These are phyloP conservation scores for Maudiozyma serrabonitensis DNA, from an alignment of 805 yeast species.

Conservation along the genomic window DNA sequence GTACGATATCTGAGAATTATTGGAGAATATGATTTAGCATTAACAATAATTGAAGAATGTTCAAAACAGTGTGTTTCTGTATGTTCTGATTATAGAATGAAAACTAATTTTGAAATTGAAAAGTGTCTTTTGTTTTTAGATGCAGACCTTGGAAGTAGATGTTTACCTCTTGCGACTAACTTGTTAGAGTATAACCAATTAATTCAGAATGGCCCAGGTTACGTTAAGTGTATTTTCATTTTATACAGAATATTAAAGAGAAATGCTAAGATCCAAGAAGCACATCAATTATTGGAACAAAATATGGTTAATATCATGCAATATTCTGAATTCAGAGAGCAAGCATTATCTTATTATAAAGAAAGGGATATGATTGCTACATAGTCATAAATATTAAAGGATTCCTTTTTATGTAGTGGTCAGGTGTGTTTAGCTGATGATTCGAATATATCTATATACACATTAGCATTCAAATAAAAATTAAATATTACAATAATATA, in stretches of 20 bases:
- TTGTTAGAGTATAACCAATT: conserved; percentile 39
- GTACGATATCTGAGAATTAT: conserved; percentile 32
- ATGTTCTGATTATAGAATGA: conserved; percentile 26
- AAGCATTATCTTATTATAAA: neutral
- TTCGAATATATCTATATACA: neutral
- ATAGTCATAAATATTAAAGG: too few species aligned
- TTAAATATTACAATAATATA: too few species aligned
- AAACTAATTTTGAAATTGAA: conserved; percentile 18
- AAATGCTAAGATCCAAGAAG: conserved; percentile 35
- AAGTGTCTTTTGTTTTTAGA: conserved; percentile 26
- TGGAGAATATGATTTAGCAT: conserved; percentile 22
- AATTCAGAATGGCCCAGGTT: conserved; percentile 36
- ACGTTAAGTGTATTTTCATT: conserved; percentile 39
- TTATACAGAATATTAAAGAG: conserved; percentile 38
- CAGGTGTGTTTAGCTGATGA: too few species aligned
- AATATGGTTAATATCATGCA: conserved; percentile 5
- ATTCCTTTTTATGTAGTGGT: too few species aligned
- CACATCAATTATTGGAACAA: conserved; percentile 2
- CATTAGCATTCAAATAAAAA: neutral
- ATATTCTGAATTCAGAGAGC: conserved; percentile 2
- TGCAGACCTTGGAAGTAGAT: conserved; percentile 39
- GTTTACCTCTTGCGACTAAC: conserved; percentile 40
- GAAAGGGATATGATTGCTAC: too few species aligned
- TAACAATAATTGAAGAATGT: conserved; percentile 15
- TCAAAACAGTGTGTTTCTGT: conserved; percentile 14